A percentile compares a stretch with the other conserved stretches of the same genome.
Conservation (phyloP, 345 rosid species). For the Anacardium occidentale region DNA sequence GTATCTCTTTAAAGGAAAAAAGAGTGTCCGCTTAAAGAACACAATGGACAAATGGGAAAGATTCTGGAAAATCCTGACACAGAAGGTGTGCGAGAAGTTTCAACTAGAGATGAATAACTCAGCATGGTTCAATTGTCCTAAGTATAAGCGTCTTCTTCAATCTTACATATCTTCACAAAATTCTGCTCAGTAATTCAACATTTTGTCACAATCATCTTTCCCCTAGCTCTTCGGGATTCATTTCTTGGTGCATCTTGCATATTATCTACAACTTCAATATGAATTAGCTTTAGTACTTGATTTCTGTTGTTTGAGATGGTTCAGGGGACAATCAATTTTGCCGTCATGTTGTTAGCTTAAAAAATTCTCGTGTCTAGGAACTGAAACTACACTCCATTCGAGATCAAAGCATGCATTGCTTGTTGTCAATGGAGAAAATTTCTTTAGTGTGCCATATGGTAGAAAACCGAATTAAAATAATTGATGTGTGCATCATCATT, state of each 20-base stretch:
- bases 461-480: too few species aligned
- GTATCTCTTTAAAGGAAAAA: slow-evolving; percentile 40
- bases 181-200: slow-evolving; percentile 8
- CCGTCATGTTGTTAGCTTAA: neutral
- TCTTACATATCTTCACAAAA: slow-evolving; percentile 24
- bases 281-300: neutral
- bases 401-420: neutral
- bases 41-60: slow-evolving; percentile 50
- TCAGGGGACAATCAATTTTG: neutral
- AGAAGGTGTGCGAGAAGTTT: slow-evolving; percentile 37
- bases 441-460: too few species aligned
- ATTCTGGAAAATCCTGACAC: slow-evolving; percentile 24
- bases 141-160: slow-evolving; percentile 38
- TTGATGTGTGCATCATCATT: too few species aligned
- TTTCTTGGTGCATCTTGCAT: neutral
- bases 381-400: neutral
- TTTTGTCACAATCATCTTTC: neutral
- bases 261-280: neutral
- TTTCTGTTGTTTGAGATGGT: neutral
- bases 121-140: slow-evolving; percentile 66
- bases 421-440: neutral
- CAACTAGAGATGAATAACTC: slow-evolving; percentile 74
- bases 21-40: slow-evolving; percentile 60
- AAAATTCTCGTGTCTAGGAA: neutral
- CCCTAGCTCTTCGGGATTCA: neutral